Evolutionary conservation across 2,329 filamentous ascomycete species (phyloP).

Genomic region (Colletotrichum nymphaeae): DNA sequence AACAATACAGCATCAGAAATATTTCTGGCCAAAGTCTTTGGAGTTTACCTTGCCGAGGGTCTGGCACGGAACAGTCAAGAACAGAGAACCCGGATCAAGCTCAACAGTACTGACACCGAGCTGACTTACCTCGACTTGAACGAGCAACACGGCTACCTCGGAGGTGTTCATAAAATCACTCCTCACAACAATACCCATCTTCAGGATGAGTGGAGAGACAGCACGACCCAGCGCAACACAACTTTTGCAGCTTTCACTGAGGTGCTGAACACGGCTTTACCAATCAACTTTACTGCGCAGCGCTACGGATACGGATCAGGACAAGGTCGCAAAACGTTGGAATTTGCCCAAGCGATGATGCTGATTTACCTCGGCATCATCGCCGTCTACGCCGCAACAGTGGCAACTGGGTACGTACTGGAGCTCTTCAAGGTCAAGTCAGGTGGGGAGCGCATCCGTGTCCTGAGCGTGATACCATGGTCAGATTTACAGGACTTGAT

Average conservation of each 20-base stretch:
- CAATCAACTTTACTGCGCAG: neutral
- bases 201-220: too few species aligned
- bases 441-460: neutral
- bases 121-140: neutral
- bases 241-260: neutral
- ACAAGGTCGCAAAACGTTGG: neutral
- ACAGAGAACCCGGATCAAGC: neutral
- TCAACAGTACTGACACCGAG: neutral
- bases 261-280: neutral
- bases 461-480: constrained; percentile 12
- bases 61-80: neutral
- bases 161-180: neutral
- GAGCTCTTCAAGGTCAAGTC: neutral
- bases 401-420: neutral
- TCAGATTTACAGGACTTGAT: constrained; percentile 21
- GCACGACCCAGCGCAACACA: rapidly evolving
- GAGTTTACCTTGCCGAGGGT: neutral
- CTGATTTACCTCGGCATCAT: constrained; percentile 10
- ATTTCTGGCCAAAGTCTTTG: constrained; percentile 8
- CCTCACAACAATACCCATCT: neutral
- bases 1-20: neutral
- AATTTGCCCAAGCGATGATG: neutral
- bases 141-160: neutral
- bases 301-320: constrained; percentile 14
- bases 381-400: neutral